phyloP scores from a whole-genome alignment of 371 early-diverging fungal genomes.

The Haplosporangium sp. region DNA sequence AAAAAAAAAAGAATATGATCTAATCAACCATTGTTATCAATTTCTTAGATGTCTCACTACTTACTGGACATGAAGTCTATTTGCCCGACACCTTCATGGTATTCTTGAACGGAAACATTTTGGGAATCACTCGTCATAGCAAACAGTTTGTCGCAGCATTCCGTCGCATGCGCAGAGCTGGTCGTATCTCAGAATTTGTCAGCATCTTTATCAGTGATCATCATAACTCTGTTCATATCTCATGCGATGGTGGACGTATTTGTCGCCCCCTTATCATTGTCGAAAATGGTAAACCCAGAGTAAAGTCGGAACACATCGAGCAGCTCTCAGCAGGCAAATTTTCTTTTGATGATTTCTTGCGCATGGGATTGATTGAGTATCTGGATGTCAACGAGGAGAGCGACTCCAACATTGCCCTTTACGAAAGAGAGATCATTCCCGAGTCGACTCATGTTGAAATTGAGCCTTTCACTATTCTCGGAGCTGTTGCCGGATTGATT shows the following conservation, averaged over 20 bases:
- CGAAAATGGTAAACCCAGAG: constrained; percentile 80
- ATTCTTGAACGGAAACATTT: constrained; percentile 92
- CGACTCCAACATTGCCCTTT: constrained; percentile 95
- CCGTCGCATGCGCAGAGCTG: constrained; percentile 88
- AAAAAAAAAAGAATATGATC: not conserved
- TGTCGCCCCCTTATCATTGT: constrained; percentile 99
- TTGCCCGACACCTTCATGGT: constrained; percentile 81
- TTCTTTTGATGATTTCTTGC: constrained; percentile 92
- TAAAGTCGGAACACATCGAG: constrained; percentile 81
- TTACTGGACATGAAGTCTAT: constrained; percentile 90
- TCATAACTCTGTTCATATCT: constrained; percentile 91
- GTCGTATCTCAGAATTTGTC: constrained; percentile 92
- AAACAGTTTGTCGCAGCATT: constrained; percentile 85
- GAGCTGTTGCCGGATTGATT: constrained; percentile 98
- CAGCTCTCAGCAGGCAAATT: constrained; percentile 72
- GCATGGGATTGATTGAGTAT: constrained; percentile 97
- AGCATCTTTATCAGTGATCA: constrained; percentile 91
- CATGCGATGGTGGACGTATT: constrained; percentile 98
- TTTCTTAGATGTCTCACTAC: constrained; percentile 77
- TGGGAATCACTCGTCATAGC: constrained; percentile 89
- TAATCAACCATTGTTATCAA: not conserved
- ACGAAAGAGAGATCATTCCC: constrained; percentile 83
- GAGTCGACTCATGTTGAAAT: constrained; percentile 99
- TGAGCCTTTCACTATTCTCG: constrained; percentile 97
- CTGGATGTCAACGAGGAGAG: constrained; percentile 99